Evolutionary conservation across 1,139 yeast genomes (phyloP).

Genomic region (Sugiyamaella paludigena): DNA sequence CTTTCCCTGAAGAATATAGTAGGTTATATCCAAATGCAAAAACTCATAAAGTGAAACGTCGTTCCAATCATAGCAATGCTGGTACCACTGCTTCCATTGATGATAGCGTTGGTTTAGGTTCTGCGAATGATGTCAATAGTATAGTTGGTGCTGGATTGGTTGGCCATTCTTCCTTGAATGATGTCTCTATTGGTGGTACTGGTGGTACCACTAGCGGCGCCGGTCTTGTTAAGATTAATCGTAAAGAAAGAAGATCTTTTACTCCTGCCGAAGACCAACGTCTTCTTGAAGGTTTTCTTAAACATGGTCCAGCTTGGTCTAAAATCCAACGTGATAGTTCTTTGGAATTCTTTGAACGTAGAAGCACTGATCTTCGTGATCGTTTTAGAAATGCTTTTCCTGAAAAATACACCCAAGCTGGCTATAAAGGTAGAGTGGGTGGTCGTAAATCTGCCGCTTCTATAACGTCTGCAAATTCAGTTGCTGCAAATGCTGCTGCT

Average conservation of each 20-base stretch:
- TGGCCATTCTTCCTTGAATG: not conserved
- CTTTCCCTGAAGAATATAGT: constrained; percentile 46
- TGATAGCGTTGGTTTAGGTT: constrained; percentile 7
- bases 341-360: constrained; percentile 39
- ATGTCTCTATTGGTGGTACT: not conserved
- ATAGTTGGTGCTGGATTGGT: too few species aligned
- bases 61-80: not conserved
- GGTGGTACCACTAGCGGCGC: not conserved
- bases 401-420: constrained; percentile 44
- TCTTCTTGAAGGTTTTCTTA: constrained; percentile 63
- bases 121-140: constrained; percentile 18
- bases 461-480: not conserved
- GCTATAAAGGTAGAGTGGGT: constrained; percentile 41
- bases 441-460: constrained; percentile 2
- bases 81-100: not conserved
- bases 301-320: constrained; percentile 86
- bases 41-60: constrained; percentile 41
- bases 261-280: constrained; percentile 76
- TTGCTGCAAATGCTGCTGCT: constrained; percentile 13
- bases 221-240: constrained; percentile 40
- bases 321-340: constrained; percentile 54
- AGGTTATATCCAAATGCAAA: constrained; percentile 45
- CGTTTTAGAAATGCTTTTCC: constrained; percentile 47
- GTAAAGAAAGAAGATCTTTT: constrained; percentile 45
- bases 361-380: constrained; percentile 46